Percentiles rank a stretch among this genome's conserved stretches.
Conservation (phyloP, 108 stramenopile genomes). For the Craspedostauros australis region DNA sequence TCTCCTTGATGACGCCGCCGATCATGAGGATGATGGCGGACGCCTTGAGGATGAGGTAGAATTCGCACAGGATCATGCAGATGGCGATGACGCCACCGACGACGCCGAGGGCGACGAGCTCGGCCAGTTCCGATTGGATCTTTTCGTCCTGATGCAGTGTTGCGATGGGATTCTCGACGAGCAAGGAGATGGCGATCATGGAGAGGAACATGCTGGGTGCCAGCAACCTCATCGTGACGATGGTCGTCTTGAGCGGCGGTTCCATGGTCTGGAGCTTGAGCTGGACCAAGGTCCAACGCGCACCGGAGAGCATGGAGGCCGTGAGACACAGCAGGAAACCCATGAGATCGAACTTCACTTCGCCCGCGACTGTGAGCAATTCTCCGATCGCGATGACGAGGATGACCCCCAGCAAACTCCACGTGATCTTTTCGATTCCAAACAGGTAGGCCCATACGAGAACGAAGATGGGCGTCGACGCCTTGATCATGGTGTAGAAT, state of each 20-base stretch:
- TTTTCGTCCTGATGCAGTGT: slow-evolving; percentile 32
- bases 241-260: slow-evolving; percentile 73
- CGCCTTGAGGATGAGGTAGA: slow-evolving; percentile 77
- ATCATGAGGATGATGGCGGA: slow-evolving; percentile 85
- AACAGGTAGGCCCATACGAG: slow-evolving; percentile 72
- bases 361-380: slow-evolving; percentile 66
- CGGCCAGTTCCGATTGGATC: slow-evolving; percentile 13
- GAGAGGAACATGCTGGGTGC: slow-evolving; percentile 70
- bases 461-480: slow-evolving; percentile 81
- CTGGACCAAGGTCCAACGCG: slow-evolving; percentile 84
- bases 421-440: slow-evolving; percentile 76
- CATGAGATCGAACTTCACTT: slow-evolving; percentile 23
- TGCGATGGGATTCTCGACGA: slow-evolving; percentile 60
- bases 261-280: slow-evolving; percentile 70
- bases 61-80: slow-evolving; percentile 83
- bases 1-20: slow-evolving; percentile 87
- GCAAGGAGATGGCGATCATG: slow-evolving; percentile 58
- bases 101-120: slow-evolving; percentile 48
- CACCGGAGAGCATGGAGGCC: slow-evolving; percentile 65
- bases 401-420: slow-evolving; percentile 59
- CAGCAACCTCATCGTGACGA: slow-evolving; percentile 77
- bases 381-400: slow-evolving; percentile 68
- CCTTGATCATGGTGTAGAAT: slow-evolving; percentile 87
- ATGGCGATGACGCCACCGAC: slow-evolving; percentile 73
- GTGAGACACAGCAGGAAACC: slow-evolving; percentile 68